phyloP scores from a whole-genome alignment of 1,139 yeast species.

The Zygosaccharomyces pseudobailii region DNA sequence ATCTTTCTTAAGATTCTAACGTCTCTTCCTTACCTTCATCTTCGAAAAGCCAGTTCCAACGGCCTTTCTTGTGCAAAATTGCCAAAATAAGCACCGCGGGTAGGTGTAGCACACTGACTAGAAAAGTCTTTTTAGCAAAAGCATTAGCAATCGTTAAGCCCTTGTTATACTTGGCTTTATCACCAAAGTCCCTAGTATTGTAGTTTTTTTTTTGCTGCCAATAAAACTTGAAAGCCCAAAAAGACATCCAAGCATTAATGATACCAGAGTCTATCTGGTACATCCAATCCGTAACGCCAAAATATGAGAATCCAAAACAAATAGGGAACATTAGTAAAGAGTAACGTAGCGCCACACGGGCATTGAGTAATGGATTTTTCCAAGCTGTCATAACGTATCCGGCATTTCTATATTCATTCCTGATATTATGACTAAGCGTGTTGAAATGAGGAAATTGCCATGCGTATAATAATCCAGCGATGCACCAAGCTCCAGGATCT shows the following conservation, averaged over 20 bases:
- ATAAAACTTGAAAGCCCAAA: constrained; percentile 81
- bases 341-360: constrained; percentile 87
- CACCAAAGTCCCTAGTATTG: constrained; percentile 32
- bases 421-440: constrained; percentile 81
- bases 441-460: constrained; percentile 99
- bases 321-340: constrained; percentile 88
- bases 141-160: constrained; percentile 55
- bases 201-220: constrained; percentile 61
- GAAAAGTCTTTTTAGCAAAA: constrained; percentile 79
- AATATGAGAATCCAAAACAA: constrained; percentile 78
- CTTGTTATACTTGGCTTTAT: constrained; percentile 44
- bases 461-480: constrained; percentile 84
- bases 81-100: constrained; percentile 89
- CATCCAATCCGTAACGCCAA: constrained; percentile 77
- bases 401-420: constrained; percentile 82
- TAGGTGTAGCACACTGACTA: constrained; percentile 93
- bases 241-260: constrained; percentile 81
- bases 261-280: constrained; percentile 76
- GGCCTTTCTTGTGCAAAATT: constrained; percentile 90
- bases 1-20: background rate
- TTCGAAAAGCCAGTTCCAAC: constrained; percentile 74
- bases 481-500: constrained; percentile 93
- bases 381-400: constrained; percentile 97
- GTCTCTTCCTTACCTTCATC: constrained; percentile 14
- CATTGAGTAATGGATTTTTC: constrained; percentile 85